phyloP scores from a whole-genome alignment of 495 filamentous ascomycete genomes.

The Penicillium riverlandense region DNA sequence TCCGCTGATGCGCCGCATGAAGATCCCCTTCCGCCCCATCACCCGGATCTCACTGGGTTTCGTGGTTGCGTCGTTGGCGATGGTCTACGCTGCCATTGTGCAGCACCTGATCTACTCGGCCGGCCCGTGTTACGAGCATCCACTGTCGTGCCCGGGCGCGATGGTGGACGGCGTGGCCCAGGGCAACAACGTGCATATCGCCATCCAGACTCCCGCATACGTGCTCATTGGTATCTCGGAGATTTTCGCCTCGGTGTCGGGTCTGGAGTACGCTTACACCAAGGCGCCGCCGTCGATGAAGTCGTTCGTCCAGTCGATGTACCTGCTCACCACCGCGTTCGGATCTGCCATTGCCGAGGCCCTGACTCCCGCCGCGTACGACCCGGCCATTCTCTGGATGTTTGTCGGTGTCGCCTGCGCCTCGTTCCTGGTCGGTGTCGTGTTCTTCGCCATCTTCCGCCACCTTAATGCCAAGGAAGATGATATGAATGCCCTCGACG shows the following conservation, averaged over 20 bases:
- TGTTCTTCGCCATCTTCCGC: conserved; percentile 39
- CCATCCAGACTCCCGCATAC: conserved; percentile 64
- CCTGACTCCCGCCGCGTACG: conserved; percentile 57
- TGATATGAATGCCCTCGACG: conserved; percentile 42
- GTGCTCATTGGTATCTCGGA: conserved; percentile 65
- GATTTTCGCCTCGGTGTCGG: conserved; percentile 66
- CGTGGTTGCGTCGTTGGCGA: conserved; percentile 54
- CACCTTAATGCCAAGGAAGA: conserved; percentile 39
- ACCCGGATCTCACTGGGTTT: conserved; percentile 71
- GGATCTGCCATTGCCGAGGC: conserved; percentile 65
- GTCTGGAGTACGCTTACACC: conserved; percentile 71
- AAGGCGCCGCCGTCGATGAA: conserved; percentile 80
- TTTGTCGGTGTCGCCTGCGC: conserved; percentile 54
- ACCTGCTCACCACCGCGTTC: conserved; percentile 68
- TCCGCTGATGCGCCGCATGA: conserved; percentile 54
- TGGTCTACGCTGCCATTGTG: conserved; percentile 59
- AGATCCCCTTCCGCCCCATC: conserved; percentile 63
- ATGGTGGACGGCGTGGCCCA: conserved; percentile 21
- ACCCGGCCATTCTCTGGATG: conserved; percentile 65
- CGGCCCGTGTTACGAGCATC: conserved; percentile 40
- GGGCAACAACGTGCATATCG: conserved; percentile 52
- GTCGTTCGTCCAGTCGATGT: conserved; percentile 68
- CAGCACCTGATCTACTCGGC: conserved; percentile 66
- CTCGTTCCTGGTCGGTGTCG: conserved; percentile 32
- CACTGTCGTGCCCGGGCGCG: conserved; percentile 24